Conservation (phyloP, 2,329 filamentous ascomycete genomes). For the Beauveria scarabaeidicola region DNA sequence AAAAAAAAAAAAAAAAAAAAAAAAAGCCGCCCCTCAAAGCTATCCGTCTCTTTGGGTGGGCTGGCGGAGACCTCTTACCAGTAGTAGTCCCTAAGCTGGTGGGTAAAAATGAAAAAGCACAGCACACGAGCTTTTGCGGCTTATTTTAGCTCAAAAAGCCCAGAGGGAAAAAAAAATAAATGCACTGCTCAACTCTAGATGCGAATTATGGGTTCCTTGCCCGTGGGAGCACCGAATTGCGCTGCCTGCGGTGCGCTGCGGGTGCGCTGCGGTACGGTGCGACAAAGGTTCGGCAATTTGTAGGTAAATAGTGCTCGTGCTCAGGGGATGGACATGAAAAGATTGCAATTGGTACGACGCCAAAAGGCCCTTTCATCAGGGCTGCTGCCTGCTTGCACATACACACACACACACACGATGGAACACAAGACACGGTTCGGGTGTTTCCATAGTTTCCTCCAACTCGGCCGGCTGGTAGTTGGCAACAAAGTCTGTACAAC, state of each 20-base stretch:
- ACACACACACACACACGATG: too few species aligned
- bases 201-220: background rate
- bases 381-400: background rate
- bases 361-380: too few species aligned
- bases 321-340: background rate
- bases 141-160: background rate
- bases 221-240: background rate
- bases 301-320: background rate
- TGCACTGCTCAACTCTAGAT: conserved; percentile 2
- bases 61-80: background rate
- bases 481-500: too few species aligned
- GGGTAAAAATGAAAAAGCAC: background rate
- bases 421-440: too few species aligned
- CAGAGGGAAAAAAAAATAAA: background rate
- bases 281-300: background rate
- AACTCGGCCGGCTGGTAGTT: too few species aligned
- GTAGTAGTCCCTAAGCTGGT: too few species aligned
- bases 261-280: too few species aligned
- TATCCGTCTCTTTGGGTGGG: background rate
- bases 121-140: background rate
- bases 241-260: background rate
- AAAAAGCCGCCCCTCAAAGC: background rate
- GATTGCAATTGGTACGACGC: background rate
- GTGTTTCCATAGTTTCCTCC: too few species aligned
- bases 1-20: background rate